Conservation (phyloP, 1,284 basidiomycete genomes). For the Ustilago xerochloae region DNA sequence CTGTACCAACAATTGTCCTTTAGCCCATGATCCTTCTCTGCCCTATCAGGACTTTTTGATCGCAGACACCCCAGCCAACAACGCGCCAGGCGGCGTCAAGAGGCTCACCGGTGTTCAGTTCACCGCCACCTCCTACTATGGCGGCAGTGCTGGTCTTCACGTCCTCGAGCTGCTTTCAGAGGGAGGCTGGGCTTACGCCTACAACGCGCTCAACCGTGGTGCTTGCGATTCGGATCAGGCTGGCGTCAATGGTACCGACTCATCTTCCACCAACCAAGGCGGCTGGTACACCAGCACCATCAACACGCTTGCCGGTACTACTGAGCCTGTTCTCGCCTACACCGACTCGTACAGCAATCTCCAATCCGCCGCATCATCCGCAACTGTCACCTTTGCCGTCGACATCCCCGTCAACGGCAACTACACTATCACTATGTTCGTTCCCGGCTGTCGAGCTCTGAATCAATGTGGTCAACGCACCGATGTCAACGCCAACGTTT, state of each 20-base stretch:
- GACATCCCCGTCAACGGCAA: constrained; percentile 87
- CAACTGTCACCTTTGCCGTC: constrained; percentile 83
- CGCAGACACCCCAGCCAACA: constrained; percentile 63
- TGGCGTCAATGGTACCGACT: constrained; percentile 55
- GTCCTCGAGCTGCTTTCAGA: constrained; percentile 88
- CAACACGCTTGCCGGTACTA: constrained; percentile 76
- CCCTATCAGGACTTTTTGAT: constrained; percentile 91
- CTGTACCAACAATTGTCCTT: constrained; percentile 67
- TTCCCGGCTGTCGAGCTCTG: constrained; percentile 85
- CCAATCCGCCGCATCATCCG: constrained; percentile 74
- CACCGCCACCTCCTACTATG: constrained; percentile 80
- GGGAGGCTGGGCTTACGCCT: constrained; percentile 71
- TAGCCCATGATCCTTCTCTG: constrained; percentile 72
- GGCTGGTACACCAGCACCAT: constrained; percentile 58
- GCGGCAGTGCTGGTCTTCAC: constrained; percentile 83
- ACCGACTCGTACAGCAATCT: constrained; percentile 77
- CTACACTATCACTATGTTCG: constrained; percentile 84
- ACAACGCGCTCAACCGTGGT: constrained; percentile 60
- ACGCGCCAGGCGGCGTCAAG: constrained; percentile 69
- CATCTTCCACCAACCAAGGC: constrained; percentile 51
- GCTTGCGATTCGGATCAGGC: constrained; percentile 47
- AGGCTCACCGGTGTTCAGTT: constrained; percentile 78
- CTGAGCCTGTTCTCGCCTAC: constrained; percentile 79
- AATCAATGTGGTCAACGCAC: constrained; percentile 85
- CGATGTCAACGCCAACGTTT: constrained; percentile 83